phyloP scores from a whole-genome alignment of 2,329 filamentous ascomycete genomes.

The Achaetomium macrosporum region DNA sequence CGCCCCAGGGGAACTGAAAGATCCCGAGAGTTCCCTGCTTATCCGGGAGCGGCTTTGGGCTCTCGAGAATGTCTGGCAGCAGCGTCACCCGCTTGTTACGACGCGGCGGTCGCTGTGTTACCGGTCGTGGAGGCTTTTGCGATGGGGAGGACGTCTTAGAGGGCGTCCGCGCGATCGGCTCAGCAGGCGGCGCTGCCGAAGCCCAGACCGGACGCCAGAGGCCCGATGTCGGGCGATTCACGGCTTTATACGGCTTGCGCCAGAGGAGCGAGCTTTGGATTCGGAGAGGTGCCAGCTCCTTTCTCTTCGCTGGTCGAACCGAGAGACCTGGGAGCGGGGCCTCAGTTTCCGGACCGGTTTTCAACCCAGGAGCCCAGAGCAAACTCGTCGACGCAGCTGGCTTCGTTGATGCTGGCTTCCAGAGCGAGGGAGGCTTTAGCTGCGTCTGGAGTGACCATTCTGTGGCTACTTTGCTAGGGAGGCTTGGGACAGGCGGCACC shows the following conservation, averaged over 20 bases:
- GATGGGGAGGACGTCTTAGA: slow-evolving; percentile 10
- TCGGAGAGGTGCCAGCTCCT: slow-evolving; percentile 28
- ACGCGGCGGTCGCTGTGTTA: slow-evolving; percentile 49
- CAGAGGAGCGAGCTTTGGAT: slow-evolving; percentile 37
- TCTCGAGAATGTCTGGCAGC: slow-evolving; percentile 59
- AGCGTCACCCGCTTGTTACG: slow-evolving; percentile 51
- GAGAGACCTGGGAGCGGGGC: slow-evolving; percentile 29
- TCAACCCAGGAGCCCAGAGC: slow-evolving; percentile 26
- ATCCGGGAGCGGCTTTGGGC: slow-evolving; percentile 52
- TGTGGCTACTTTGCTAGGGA: background rate
- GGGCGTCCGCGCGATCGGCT: slow-evolving; percentile 7
- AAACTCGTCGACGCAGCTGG: slow-evolving; percentile 11
- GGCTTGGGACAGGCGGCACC: slow-evolving; percentile 4
- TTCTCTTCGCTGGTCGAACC: slow-evolving; percentile 34
- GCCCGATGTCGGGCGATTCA: slow-evolving; percentile 17
- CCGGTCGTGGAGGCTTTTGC: slow-evolving; percentile 34
- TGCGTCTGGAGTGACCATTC: slow-evolving; percentile 1
- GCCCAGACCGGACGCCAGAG: slow-evolving; percentile 32
- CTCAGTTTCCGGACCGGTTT: slow-evolving; percentile 10
- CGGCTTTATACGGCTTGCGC: slow-evolving; percentile 29
- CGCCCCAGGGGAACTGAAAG: slow-evolving; percentile 62
- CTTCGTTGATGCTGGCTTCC: slow-evolving; percentile 21
- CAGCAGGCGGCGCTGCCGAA: slow-evolving; percentile 23
- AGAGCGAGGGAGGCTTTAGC: slow-evolving; percentile 22
- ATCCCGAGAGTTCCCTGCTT: slow-evolving; percentile 56